Percentiles rank a stretch among this genome's conserved stretches.
Evolutionary conservation across 2,329 filamentous ascomycete species (phyloP).

Genomic region (Purpureocillium takamizusanense): DNA sequence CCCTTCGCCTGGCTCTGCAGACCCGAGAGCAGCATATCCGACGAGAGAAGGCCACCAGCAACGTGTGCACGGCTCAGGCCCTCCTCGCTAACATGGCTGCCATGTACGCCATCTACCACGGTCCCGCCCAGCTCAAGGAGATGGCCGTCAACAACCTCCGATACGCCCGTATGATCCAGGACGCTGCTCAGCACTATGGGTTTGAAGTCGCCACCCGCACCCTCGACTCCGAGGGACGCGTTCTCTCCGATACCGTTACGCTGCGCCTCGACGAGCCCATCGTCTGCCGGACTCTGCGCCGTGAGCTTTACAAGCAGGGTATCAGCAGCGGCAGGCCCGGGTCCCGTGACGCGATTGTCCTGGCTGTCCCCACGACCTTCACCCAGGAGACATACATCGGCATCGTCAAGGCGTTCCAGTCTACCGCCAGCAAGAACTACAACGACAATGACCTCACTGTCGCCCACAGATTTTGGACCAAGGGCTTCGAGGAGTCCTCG

Average conservation of each 20-base stretch:
- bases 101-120: slow-evolving; percentile 91
- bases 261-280: slow-evolving; percentile 36
- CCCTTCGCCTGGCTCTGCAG: slow-evolving; percentile 77
- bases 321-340: slow-evolving; percentile 67
- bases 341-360: slow-evolving; percentile 13
- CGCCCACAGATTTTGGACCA: slow-evolving; percentile 31
- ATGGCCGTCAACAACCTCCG: slow-evolving; percentile 74
- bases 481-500: slow-evolving; percentile 21
- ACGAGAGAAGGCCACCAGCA: slow-evolving; percentile 93
- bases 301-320: slow-evolving; percentile 41
- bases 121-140: slow-evolving; percentile 69
- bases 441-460: slow-evolving; percentile 12
- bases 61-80: slow-evolving; percentile 93
- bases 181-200: slow-evolving; percentile 52
- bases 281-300: slow-evolving; percentile 12
- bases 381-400: slow-evolving; percentile 11
- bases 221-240: slow-evolving; percentile 44
- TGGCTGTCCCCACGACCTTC: slow-evolving; percentile 18
- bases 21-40: slow-evolving; percentile 95
- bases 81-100: slow-evolving; percentile 92
- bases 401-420: slow-evolving; percentile 15
- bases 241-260: slow-evolving; percentile 73
- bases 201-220: slow-evolving; percentile 52
- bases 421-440: slow-evolving; percentile 15
- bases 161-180: slow-evolving; percentile 60